Evolutionary conservation across 352 stramenopile species (phyloP).

Genomic region (Pilasporangium apinafurcum): DNA sequence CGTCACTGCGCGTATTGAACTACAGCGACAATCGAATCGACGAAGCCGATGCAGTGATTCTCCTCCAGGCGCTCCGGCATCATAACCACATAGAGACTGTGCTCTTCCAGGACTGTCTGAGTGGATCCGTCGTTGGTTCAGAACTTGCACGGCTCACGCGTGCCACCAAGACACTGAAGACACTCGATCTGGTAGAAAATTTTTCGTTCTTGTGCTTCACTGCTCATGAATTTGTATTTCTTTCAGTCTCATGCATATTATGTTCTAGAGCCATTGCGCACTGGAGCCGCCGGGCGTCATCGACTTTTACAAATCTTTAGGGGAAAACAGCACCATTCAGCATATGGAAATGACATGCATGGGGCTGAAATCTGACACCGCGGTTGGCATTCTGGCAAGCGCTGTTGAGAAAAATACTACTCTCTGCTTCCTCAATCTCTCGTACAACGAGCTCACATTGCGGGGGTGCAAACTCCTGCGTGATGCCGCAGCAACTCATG

Average conservation of each 20-base stretch:
- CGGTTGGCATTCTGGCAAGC: conserved; percentile 38
- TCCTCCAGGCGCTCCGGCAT: conserved; percentile 26
- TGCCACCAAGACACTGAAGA: conserved; percentile 20
- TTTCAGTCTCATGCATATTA: background rate
- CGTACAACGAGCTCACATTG: conserved; percentile 77
- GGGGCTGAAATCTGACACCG: conserved; percentile 57
- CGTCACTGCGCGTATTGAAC: conserved; percentile 32
- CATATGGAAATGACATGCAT: conserved; percentile 56
- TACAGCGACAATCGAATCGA: conserved; percentile 57
- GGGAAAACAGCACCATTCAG: conserved; percentile 35
- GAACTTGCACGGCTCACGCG: conserved; percentile 23
- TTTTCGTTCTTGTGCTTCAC: too few relatives aligned
- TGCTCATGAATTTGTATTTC: background rate
- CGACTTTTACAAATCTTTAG: conserved; percentile 50
- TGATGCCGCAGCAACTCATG: conserved; percentile 23
- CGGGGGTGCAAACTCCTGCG: conserved; percentile 65
- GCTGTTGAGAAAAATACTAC: conserved; percentile 30
- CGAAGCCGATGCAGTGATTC: conserved; percentile 18
- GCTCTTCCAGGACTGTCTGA: conserved; percentile 58
- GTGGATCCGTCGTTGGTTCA: conserved; percentile 14
- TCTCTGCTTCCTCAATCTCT: conserved; percentile 47
- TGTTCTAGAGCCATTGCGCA: conserved; percentile 45
- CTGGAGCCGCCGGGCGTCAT: conserved; percentile 52
- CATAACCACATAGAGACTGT: conserved; percentile 34
- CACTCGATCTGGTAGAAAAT: conserved; percentile 47